Base-by-base conservation (phyloP, 345 rosid genomes). In the Populus simonii region DNA sequence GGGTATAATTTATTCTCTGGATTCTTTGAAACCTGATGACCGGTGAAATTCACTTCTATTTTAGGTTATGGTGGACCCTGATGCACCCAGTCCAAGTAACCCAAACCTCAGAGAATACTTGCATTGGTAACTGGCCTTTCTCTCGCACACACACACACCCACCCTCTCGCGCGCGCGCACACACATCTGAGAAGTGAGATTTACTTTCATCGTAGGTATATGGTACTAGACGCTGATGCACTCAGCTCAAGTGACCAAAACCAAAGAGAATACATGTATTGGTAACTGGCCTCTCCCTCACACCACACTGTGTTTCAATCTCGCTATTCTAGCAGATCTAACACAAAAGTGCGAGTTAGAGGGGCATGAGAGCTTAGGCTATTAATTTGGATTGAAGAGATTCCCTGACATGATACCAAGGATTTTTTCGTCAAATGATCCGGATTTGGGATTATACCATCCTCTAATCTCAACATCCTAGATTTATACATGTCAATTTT, bases 61-160 rank as follows among this genome's bases (percentile, higher is more conserved):
- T 74, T 80, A 91, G 92, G 89, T 88, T 27, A 88, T 91, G 95
- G 92, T 91, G 39, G 95, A 91, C 74, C 95, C 95, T 43, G 92
- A 91, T 79, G 91, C 95, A 2, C 95, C 95, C 27, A 91, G 89
- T 79, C 95, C 95, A 17, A 89, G 95, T 69, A 88, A 88, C 33
- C 95, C 95, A 1, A 77, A 38, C 78, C 82, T 91, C 7, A 81
- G 87, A 68, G 95, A 89, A 76, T 91, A 91, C 79, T 80, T 91
- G 86, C 95, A 91, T 72, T 89, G 95, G 95, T 91, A 31, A 70
- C 72, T 76, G 17, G 3, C n/a, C 36, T 17, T 2, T 51, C 66
- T 57, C 25, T 76, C 39, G 23, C 57, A 3, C 33, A 2, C 33
- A 41, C 12, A 9, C 12, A 39, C 43, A 39, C 3, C 1, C 41